These are phyloP conservation scores for Coemansia sp. DNA, from an alignment of 192 early-diverging fungal genomes.

Conservation along the genomic window DNA sequence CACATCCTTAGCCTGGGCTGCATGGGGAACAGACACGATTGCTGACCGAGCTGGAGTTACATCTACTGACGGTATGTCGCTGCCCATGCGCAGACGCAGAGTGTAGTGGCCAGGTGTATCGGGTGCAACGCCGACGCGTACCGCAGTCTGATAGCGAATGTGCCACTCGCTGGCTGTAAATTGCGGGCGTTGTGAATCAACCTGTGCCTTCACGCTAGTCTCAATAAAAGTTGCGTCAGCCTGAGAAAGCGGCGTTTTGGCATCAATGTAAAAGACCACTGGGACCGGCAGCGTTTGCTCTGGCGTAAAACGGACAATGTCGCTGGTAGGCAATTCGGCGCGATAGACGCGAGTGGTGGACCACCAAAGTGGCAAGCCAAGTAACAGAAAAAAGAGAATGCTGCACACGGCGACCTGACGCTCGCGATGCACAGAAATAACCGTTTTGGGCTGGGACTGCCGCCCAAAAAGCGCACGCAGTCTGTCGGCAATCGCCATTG, in stretches of 20 bases:
- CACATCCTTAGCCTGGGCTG: not conserved
- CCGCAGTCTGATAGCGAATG: slow-evolving; percentile 8
- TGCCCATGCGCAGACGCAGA: slow-evolving; percentile 12
- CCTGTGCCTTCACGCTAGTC: slow-evolving; percentile 3
- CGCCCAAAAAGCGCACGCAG: slow-evolving; percentile 26
- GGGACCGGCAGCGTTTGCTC: slow-evolving; percentile 21
- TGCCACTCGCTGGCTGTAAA: slow-evolving; percentile 23
- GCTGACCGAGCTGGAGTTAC: slow-evolving; percentile 9
- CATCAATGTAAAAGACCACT: slow-evolving; percentile 30
- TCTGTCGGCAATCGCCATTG: slow-evolving; percentile 20
- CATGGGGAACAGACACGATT: slow-evolving; percentile 1
- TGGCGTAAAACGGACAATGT: slow-evolving; percentile 18
- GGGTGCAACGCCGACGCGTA: slow-evolving; percentile 6
- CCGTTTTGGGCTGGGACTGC: slow-evolving; percentile 15
- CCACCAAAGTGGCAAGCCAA: slow-evolving; percentile 55
- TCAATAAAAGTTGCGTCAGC: slow-evolving; percentile 1
- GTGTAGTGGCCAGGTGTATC: slow-evolving; percentile 40
- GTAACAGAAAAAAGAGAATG: slow-evolving; percentile 26
- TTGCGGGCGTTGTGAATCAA: slow-evolving; percentile 11
- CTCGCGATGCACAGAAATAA: slow-evolving; percentile 42
- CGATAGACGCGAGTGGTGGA: slow-evolving; percentile 52
- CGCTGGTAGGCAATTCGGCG: slow-evolving; percentile 31
- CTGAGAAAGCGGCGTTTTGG: slow-evolving; percentile 7
- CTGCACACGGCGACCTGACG: slow-evolving; percentile 42
- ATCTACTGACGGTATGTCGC: not conserved